Percentiles rank a stretch among this genome's conserved stretches.
phyloP scores from a whole-genome alignment of 345 rosid species.

The Bretschneidera sinensis region DNA sequence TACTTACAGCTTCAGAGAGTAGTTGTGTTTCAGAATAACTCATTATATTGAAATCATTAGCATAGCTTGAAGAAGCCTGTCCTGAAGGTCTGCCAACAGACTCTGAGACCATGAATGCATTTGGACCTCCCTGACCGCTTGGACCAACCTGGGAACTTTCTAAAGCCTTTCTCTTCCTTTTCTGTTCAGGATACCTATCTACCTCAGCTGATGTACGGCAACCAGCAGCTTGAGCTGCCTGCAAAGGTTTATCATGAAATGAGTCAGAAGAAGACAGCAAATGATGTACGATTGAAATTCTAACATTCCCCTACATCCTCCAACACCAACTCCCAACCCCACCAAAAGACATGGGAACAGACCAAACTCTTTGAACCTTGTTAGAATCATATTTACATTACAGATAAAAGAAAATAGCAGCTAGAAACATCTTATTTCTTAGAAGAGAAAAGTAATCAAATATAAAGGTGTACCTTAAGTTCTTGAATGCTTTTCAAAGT shows the following conservation, averaged over 20 bases:
- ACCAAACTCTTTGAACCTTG: no score
- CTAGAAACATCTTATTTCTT: no score
- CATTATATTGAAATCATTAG: conserved; percentile 48
- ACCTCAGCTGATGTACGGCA: conserved; percentile 83
- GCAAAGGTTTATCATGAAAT: conserved; percentile 17
- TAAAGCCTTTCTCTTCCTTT: conserved; percentile 69
- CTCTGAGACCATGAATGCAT: conserved; percentile 36
- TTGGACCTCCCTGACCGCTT: conserved; percentile 39
- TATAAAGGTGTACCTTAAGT: conserved; percentile 46
- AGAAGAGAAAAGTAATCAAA: neutral
- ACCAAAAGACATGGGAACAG: no score
- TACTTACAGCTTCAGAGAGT: conserved; percentile 80
- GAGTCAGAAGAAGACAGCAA: conserved; percentile 13
- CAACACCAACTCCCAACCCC: no score
- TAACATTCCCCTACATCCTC: no score
- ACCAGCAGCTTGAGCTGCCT: conserved; percentile 94
- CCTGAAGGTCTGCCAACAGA: conserved; percentile 38
- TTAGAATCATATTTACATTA: no score
- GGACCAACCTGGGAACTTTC: conserved; percentile 62
- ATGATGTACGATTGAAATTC: neutral
- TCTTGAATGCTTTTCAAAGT: conserved; percentile 67
- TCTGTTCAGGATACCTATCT: conserved; percentile 57
- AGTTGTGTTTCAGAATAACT: conserved; percentile 59
- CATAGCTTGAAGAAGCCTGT: conserved; percentile 58
- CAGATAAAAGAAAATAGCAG: neutral